phyloP scores from a whole-genome alignment of 1,284 basidiomycete species.

The Tremellales sp. region DNA sequence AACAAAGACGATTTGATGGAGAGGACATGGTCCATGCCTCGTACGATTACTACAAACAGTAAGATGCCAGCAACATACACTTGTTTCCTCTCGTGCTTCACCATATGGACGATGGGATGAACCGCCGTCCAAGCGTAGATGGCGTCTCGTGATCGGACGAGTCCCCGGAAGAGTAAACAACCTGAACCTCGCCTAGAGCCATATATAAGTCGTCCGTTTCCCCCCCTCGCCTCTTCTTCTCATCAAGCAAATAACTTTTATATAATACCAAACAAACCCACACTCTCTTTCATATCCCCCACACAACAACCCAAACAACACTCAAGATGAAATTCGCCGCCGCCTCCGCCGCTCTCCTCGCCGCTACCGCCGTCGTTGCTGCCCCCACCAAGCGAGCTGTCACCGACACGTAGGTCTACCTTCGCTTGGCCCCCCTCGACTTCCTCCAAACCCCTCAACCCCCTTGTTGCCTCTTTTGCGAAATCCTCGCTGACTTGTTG shows the following conservation, averaged over 20 bases:
- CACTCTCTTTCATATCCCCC: not conserved
- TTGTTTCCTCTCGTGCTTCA: too few species aligned
- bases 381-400: conserved; percentile 15
- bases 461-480: not conserved
- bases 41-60: too few species aligned
- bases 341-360: conserved; percentile 15
- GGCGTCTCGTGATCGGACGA: too few species aligned
- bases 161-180: too few species aligned
- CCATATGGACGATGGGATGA: too few species aligned
- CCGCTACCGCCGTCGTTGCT: conserved; percentile 10
- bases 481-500: conserved; percentile 1
- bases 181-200: too few species aligned
- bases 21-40: too few species aligned
- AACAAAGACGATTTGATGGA: too few species aligned
- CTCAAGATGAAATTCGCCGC: conserved; percentile 19
- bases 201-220: too few species aligned
- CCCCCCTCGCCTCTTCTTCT: not conserved
- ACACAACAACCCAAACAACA: conserved; percentile 2
- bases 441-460: not conserved
- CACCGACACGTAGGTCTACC: conserved; percentile 18
- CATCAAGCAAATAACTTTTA: not conserved
- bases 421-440: not conserved
- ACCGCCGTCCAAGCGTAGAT: too few species aligned
- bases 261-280: not conserved
- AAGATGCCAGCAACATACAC: too few species aligned